Evolutionary conservation across 345 rosid genomes (phyloP).

Genomic region (Lagerstroemia speciosa): DNA sequence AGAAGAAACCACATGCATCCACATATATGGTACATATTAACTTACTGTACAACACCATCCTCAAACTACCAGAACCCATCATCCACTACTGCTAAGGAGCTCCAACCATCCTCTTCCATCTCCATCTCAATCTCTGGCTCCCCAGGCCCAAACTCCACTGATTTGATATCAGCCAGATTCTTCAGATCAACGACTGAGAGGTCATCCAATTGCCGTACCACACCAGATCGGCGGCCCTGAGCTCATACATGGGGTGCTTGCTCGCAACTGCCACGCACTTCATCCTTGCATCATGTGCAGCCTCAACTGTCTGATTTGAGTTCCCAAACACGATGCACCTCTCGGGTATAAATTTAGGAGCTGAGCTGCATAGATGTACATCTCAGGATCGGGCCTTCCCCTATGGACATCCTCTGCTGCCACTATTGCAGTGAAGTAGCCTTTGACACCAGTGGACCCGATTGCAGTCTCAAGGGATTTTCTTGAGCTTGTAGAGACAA

Average conservation of each 20-base stretch:
- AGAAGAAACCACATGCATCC: constrained; percentile 6
- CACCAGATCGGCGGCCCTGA: constrained; percentile 90
- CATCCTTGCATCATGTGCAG: constrained; percentile 89
- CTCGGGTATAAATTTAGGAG: constrained; percentile 76
- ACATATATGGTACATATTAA: neutral
- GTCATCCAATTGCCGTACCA: constrained; percentile 71
- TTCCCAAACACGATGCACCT: constrained; percentile 95
- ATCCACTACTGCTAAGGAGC: constrained; percentile 39
- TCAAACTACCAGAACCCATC: constrained; percentile 57
- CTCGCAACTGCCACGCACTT: constrained; percentile 96
- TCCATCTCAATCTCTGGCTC: constrained; percentile 66
- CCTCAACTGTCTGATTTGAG: constrained; percentile 87
- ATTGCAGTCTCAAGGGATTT: constrained; percentile 67
- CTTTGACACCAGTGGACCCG: constrained; percentile 50
- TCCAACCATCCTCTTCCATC: constrained; percentile 43
- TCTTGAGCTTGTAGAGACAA: constrained; percentile 79
- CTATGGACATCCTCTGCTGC: constrained; percentile 85
- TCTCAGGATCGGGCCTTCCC: constrained; percentile 96
- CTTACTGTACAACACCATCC: neutral
- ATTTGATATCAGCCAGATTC: constrained; percentile 73
- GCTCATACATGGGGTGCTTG: constrained; percentile 85
- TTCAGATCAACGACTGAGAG: constrained; percentile 85
- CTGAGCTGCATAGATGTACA: constrained; percentile 79
- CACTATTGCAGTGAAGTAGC: constrained; percentile 57
- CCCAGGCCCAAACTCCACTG: constrained; percentile 45